Conservation (phyloP, 2,329 filamentous ascomycete genomes). For the Aspergillus fischeri region DNA sequence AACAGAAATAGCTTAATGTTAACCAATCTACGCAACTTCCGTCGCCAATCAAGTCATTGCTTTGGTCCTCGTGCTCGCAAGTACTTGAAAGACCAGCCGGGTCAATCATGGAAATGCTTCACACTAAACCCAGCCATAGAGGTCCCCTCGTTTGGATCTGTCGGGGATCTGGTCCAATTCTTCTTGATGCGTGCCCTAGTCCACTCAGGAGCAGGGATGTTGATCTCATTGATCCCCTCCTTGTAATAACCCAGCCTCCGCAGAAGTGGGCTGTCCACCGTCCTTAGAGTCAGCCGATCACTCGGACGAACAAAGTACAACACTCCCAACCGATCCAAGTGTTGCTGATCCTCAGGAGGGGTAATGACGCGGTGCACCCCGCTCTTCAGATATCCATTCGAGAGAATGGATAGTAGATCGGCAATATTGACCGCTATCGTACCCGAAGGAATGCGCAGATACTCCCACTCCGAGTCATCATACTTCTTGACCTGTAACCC, state of each 20-base stretch:
- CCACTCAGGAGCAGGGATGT: conserved; percentile 16
- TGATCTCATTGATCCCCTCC: conserved; percentile 5
- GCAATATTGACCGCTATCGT: conserved; percentile 51
- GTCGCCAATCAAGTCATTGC: too few species aligned
- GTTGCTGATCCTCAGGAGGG: conserved; percentile 43
- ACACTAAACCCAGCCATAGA: conserved; percentile 6
- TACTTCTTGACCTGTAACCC: conserved; percentile 51
- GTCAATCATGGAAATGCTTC: conserved; percentile 6
- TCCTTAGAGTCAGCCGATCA: conserved; percentile 25
- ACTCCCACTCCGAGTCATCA: conserved; percentile 46
- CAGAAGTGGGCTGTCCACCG: conserved; percentile 30
- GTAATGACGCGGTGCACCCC: conserved; percentile 45
- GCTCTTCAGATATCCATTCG: conserved; percentile 47
- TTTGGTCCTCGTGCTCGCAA: too few species aligned
- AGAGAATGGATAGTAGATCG: conserved; percentile 46
- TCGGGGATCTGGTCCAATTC: conserved; percentile 16
- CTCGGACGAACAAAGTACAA: conserved; percentile 45
- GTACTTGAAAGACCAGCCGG: too few species aligned
- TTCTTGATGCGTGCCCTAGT: conserved; percentile 30
- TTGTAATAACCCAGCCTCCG: conserved; percentile 25
- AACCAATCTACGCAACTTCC: too few species aligned
- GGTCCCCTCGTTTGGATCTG: conserved; percentile 7
- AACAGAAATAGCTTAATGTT: too few species aligned
- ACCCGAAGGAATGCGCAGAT: conserved; percentile 44
- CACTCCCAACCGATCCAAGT: conserved; percentile 35